Evolutionary conservation across 2,329 filamentous ascomycete species (phyloP), one percentile per base, ranked within the genome.

Genomic region (Fusarium albidum): DNA sequence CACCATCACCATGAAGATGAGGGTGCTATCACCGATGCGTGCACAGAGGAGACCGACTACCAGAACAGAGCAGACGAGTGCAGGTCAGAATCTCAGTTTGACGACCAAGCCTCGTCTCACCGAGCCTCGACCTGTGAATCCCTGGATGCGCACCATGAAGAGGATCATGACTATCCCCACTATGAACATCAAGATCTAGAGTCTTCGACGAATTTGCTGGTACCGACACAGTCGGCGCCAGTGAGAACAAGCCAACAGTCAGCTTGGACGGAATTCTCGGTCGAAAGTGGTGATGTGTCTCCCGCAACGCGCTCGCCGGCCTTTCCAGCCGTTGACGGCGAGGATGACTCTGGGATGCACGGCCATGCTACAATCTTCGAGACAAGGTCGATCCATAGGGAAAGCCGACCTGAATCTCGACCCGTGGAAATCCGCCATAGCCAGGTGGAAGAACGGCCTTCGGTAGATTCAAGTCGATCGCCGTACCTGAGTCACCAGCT

Each of bases 181-280:
- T 63, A 66, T 37, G 67, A 68, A 8, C 65, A 59, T 39, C 69
- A 66, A 12, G 67, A 53, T 10, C 58, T 72, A 5, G 75, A 76
- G 38, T 75, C 75, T 15, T 73, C 77, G 12, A 75, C 75, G 48
- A 80, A 74, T 49, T 72, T 85, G 9, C 71, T 73, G 44, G 75
- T 84, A 12, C 82, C 82, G 11, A 75, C 42, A 68, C 76, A 60
- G 64, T 76, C 42, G 66, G 75, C 44, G 69, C 77, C 34, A 75
- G 68, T 84, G 52, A 76, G 82, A 31, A 70, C 73, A 15, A 86
- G 83, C 57, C 80, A 83, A 41, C 78, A 81, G 47, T 84, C 83
- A 2, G 74, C 77, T n/a, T 86, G 83, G 83, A 86, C 83, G 21
- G 83, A 86, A 63, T 80, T 82, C 54, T 84, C 83, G 1, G 72